Evolutionary conservation across 2,329 filamentous ascomycete genomes (phyloP), one percentile per base, ranked within the genome.

Genomic region (Sarocladium oryzae): DNA sequence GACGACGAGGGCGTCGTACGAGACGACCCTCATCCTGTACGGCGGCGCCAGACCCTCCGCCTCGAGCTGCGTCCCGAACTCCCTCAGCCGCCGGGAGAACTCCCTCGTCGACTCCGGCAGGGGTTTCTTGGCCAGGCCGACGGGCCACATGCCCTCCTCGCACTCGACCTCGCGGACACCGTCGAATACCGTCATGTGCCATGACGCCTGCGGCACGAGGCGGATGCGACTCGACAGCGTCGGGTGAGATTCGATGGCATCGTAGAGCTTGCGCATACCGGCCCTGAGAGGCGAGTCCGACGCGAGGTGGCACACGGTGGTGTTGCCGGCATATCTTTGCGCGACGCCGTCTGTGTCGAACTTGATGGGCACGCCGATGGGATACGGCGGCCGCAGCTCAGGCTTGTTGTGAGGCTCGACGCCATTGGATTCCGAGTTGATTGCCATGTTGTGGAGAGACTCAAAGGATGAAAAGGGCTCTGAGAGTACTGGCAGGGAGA

Each of bases 111-210:
- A 52, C 11, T 53, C 52, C 5, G 30, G 52, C 1, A 59, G 51
- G 2, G 56, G 50, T 13, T 40, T 20, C 48, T 54, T 56, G 9
- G 54, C 53, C 38, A 52, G 32, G 2, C 53, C 56, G 8, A 43
- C 24, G 2, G 57, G 56, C 57, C 56, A 57, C 54, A 56, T 57
- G 15, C 52, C 53, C 1, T 56, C 52, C 28, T 58, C 56, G 24
- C 54, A 54, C 35, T 59, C 53, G 3, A n/a, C 20, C 35, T 57
- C 56, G 10, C 54, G 53, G n/a, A 56, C 49, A 21, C 57, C 57
- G 23, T 57, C 57, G 6, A 58, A 37, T 26, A 58, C 54, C 10
- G 57, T 60, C 57, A 60, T 60, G 52, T 57, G 57, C 57, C 57
- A 60, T 23, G 56, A 57, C 11, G 48, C 26, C 13, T 45, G 55